phyloP scores from a whole-genome alignment of 2,329 filamentous ascomycete species.

The Aspergillus novoparasiticus region DNA sequence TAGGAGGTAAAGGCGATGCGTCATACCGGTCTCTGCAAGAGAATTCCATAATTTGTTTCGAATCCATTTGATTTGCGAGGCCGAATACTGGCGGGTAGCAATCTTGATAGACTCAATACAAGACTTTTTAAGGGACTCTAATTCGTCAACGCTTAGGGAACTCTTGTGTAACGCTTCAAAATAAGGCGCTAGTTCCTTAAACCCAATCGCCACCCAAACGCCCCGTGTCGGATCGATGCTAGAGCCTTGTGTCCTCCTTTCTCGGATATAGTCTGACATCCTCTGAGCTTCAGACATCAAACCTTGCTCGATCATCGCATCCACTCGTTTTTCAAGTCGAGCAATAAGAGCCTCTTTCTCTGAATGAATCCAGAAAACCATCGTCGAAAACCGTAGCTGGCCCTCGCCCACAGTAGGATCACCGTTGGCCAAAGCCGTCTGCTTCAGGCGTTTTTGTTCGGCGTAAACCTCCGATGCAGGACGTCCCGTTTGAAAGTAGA shows the following conservation, averaged over 20 bases:
- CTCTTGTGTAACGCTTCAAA: constrained; percentile 50
- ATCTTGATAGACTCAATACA: constrained; percentile 77
- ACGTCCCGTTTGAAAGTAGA: constrained; percentile 79
- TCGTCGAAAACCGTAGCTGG: constrained; percentile 56
- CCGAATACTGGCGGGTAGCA: constrained; percentile 85
- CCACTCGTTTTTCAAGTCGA: constrained; percentile 75
- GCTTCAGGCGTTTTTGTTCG: constrained; percentile 61
- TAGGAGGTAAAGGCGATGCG: constrained; percentile 70
- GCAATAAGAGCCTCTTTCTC: constrained; percentile 67
- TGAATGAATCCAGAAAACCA: constrained; percentile 88
- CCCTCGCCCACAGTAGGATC: constrained; percentile 22
- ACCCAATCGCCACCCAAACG: constrained; percentile 96
- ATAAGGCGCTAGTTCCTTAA: constrained; percentile 84
- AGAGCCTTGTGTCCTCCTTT: constrained; percentile 51
- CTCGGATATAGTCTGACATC: constrained; percentile 53
- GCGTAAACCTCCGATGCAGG: constrained; percentile 84
- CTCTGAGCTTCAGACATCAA: constrained; percentile 63
- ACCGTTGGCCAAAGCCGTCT: constrained; percentile 25
- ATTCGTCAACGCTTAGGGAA: constrained; percentile 35
- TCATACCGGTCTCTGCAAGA: constrained; percentile 57
- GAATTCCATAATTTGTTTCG: constrained; percentile 76
- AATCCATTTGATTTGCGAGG: constrained; percentile 84
- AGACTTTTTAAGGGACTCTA: constrained; percentile 58
- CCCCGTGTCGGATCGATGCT: constrained; percentile 73
- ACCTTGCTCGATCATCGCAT: constrained; percentile 75